Base-by-base conservation (phyloP, 495 filamentous ascomycete species). In the Penicillium simplicissimum region DNA sequence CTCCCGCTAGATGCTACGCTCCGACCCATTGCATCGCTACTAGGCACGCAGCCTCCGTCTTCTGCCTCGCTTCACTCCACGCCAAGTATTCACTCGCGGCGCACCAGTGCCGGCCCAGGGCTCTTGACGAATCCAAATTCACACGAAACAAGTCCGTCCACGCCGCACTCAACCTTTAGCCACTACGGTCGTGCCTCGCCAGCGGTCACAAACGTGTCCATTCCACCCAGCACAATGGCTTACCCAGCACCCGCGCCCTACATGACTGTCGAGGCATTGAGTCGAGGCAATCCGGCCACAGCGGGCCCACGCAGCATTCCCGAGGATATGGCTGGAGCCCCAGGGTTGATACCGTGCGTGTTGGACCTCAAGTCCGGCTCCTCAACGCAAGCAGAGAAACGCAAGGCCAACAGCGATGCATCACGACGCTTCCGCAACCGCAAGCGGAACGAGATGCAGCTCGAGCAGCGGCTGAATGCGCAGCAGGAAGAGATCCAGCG, bases 381-480 rank as follows among this genome's bases (percentile, higher is more conserved):
- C 59, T 91, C 89, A 63, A 87, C 87, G 64, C 89, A 91, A 66
- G 92, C 96, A 63, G 91, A 96, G 77, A 98, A 97, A 75, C 82
- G 91, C 53, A 91, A 92, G 76, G 88, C 92, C 42, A 98, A 98
- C 71, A 96, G 96, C 53, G 91, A 91, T 47, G 95, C 95, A 8
- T 97, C 93, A 42, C 87, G 92, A 59, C 81, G 95, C 43, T 97
- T 98, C 67, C 87, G 95, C 57, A 87, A 90, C 69, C 84, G 94
- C 55, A 98, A 97, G 73, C 89, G 95, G 67, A 93, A 92, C 67
- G 94, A 97, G 74, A 82, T 84, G 65, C 88, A 92, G 67, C 86
- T 88, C 33, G 84, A 86, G 37, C 82, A 83, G 48, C 87, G 82
- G 38, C 69, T 79, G 13, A 64, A 57, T 0, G 85, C 88, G 33